A percentile compares a stretch with the other conserved stretches of the same genome.
These are phyloP conservation scores for Aspergillus bridgeri DNA, from an alignment of 495 filamentous ascomycete species.

Conservation along the genomic window DNA sequence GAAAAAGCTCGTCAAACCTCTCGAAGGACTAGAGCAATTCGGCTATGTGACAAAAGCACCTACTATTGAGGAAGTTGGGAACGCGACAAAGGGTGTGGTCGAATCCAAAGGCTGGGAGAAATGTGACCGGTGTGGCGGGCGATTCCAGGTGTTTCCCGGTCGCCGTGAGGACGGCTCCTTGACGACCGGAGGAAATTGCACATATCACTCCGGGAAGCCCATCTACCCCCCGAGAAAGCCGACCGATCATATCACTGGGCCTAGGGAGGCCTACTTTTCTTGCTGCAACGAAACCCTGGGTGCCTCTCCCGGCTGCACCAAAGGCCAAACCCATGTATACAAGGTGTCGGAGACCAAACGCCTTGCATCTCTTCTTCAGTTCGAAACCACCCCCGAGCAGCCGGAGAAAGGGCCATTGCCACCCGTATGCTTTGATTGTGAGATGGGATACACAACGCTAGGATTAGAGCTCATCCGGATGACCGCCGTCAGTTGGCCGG, in stretches of 20 bases:
- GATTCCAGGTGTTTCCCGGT: slow-evolving; percentile 92
- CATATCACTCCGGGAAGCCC: slow-evolving; percentile 68
- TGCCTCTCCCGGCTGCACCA: slow-evolving; percentile 67
- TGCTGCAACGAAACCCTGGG: slow-evolving; percentile 77
- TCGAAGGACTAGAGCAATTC: slow-evolving; percentile 55
- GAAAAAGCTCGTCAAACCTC: slow-evolving; percentile 53
- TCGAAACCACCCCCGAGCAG: slow-evolving; percentile 69
- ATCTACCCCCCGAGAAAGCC: slow-evolving; percentile 49
- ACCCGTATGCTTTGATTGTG: slow-evolving; percentile 84
- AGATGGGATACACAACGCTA: slow-evolving; percentile 90
- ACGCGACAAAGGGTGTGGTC: slow-evolving; percentile 60
- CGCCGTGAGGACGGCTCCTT: slow-evolving; percentile 79
- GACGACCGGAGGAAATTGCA: slow-evolving; percentile 71
- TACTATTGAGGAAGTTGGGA: slow-evolving; percentile 54
- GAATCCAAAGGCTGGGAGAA: slow-evolving; percentile 72
- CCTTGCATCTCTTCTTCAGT: slow-evolving; percentile 74
- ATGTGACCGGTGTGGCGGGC: slow-evolving; percentile 79
- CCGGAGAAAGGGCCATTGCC: slow-evolving; percentile 30
- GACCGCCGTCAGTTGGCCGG: slow-evolving; percentile 83
- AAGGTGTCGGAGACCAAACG: slow-evolving; percentile 73
- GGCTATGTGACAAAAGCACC: slow-evolving; percentile 72
- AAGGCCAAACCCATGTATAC: slow-evolving; percentile 74
- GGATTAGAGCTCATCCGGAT: slow-evolving; percentile 87
- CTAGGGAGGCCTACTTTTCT: slow-evolving; percentile 56
- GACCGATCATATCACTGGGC: slow-evolving; percentile 43